A percentile compares a stretch with the other conserved stretches of the same genome.
These are phyloP conservation scores for Meyerozyma elateridarum DNA, from an alignment of 1,139 yeast genomes.

Conservation along the genomic window DNA sequence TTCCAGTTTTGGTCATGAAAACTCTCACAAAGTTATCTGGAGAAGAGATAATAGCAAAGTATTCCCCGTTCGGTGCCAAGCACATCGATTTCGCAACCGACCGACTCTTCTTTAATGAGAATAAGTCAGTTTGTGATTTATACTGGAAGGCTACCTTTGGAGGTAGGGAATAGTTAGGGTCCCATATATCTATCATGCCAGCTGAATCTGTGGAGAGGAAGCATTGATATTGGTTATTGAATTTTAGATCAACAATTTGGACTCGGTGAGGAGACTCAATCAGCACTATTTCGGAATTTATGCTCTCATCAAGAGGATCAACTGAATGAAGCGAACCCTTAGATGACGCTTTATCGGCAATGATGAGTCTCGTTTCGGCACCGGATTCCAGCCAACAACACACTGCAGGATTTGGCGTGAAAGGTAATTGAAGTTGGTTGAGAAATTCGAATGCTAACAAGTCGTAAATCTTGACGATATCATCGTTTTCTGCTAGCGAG, in stretches of 20 bases:
- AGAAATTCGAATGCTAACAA: too few relatives aligned
- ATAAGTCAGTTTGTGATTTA: constrained; percentile 41
- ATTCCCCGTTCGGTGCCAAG: constrained; percentile 21
- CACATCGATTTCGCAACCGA: constrained; percentile 17
- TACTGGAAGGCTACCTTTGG: constrained; percentile 25
- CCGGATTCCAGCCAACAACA: constrained; percentile 19
- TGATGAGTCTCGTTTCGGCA: constrained; percentile 14
- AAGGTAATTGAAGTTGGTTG: too few relatives aligned
- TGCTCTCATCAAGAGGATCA: constrained; percentile 19
- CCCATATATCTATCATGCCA: constrained; percentile 47
- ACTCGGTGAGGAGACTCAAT: constrained; percentile 23
- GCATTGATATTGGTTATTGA: constrained; percentile 24
- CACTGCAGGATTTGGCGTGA: constrained; percentile 20
- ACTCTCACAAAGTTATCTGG: constrained; percentile 30
- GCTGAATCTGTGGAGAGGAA: constrained; percentile 33
- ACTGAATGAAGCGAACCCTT: constrained; percentile 12
- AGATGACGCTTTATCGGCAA: too few relatives aligned
- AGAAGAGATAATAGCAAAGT: constrained; percentile 20
- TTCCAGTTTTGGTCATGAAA: constrained; percentile 32
- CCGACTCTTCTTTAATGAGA: constrained; percentile 32
- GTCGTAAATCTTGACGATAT: constrained; percentile 34
- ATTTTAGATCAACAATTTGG: constrained; percentile 24
- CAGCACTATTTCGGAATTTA: constrained; percentile 12
- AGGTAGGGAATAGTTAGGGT: constrained; percentile 11
- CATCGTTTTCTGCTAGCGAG: constrained; percentile 25